Conservation (phyloP, 129 eudicot species). For the Tagetes patula region DNA sequence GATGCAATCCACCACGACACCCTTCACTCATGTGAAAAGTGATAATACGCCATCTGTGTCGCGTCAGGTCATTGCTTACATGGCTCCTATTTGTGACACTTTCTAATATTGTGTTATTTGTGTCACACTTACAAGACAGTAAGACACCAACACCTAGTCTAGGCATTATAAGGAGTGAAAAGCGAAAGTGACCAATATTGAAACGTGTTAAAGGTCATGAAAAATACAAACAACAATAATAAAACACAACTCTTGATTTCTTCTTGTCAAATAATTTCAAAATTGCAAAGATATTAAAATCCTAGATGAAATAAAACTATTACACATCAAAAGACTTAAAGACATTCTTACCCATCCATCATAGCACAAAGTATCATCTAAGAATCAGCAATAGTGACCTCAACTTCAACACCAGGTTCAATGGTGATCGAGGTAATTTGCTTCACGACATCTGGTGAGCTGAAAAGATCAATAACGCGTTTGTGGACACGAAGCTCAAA, state of each 20-base stretch:
- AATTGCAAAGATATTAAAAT: constrained; percentile 28
- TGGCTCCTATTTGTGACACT: no score
- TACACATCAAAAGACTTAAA: constrained; percentile 20
- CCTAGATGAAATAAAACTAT: constrained; percentile 29
- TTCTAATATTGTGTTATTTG: no score
- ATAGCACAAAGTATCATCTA: constrained; percentile 20
- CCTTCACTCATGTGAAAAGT: no score
- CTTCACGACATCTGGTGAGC: constrained; percentile 92
- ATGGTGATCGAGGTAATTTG: constrained; percentile 88
- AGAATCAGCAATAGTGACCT: constrained; percentile 81
- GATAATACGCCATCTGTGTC: no score
- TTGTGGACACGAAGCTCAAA: constrained; percentile 95
- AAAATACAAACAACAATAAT: background rate
- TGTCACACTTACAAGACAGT: background rate
- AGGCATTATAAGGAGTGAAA: no score
- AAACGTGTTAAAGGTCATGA: constrained; percentile 13
- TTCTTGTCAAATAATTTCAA: constrained; percentile 24
- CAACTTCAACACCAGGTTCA: constrained; percentile 95
- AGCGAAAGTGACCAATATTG: background rate
- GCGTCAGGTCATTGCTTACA: no score
- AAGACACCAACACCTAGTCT: no score
- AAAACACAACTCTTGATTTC: constrained; percentile 18
- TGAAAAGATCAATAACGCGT: constrained; percentile 92
- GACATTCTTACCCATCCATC: constrained; percentile 22
- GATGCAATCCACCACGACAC: no score